phyloP scores from a whole-genome alignment of 306 rosid genomes.

The Prunus fruticosa region DNA sequence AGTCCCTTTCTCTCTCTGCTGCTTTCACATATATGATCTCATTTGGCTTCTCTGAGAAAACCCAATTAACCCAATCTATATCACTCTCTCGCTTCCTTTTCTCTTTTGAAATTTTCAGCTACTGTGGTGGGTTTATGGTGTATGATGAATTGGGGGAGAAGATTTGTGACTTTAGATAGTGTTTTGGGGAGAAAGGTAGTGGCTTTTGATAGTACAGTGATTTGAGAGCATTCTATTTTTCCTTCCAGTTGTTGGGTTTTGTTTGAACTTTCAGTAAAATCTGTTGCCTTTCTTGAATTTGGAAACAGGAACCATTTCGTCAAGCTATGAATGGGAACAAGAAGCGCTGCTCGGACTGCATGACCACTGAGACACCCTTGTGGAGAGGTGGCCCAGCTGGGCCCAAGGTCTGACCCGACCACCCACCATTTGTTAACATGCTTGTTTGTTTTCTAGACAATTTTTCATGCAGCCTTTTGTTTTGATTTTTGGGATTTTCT shows the following conservation, averaged over 20 bases:
- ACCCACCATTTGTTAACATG: background rate
- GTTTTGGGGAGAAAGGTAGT: conserved; percentile 31
- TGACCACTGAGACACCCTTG: conserved; percentile 69
- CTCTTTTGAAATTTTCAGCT: background rate
- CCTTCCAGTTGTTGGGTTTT: background rate
- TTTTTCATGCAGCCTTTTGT: background rate
- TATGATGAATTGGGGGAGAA: conserved; percentile 41
- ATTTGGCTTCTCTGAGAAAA: background rate
- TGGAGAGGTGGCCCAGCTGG: conserved; percentile 91
- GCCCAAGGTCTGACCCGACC: conserved; percentile 51
- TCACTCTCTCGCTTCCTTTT: background rate
- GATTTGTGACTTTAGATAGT: conserved; percentile 21
- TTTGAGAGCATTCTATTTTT: background rate
- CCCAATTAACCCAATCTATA: background rate
- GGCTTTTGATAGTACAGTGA: background rate
- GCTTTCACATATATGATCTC: background rate
- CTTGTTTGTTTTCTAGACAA: background rate
- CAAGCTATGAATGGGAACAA: conserved; percentile 25
- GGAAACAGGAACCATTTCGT: conserved; percentile 33
- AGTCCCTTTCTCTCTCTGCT: background rate
- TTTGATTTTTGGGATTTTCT: background rate
- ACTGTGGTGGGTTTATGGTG: conserved; percentile 23
- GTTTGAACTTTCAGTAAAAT: background rate
- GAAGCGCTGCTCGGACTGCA: conserved; percentile 59
- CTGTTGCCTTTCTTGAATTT: background rate